Percentiles rank a stretch among this genome's conserved stretches.
phyloP scores from a whole-genome alignment of 805 yeast genomes.

The Kodamaea hsintzibuensis region DNA sequence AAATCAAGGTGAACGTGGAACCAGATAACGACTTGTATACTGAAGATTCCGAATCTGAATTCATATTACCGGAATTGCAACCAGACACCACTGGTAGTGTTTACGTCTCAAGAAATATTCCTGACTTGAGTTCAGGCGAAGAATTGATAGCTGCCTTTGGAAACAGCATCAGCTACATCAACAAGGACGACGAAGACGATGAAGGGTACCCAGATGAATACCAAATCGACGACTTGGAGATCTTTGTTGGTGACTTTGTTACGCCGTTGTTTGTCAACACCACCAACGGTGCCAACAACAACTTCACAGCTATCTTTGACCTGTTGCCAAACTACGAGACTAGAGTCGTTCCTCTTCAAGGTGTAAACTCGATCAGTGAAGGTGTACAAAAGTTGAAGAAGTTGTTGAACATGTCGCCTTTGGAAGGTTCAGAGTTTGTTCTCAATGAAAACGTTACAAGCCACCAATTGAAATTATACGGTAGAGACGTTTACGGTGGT shows the following conservation, averaged over 20 bases:
- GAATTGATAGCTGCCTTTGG: constrained; percentile 48
- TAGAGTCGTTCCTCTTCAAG: constrained; percentile 66
- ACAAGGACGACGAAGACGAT: constrained; percentile 77
- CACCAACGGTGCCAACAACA: constrained; percentile 46
- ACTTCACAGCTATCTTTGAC: constrained; percentile 73
- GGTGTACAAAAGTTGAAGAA: constrained; percentile 53
- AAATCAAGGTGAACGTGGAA: constrained; percentile 69
- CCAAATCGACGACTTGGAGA: constrained; percentile 76
- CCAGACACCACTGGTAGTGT: constrained; percentile 74
- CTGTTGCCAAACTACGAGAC: constrained; percentile 61
- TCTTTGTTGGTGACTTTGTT: constrained; percentile 80
- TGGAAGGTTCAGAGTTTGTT: constrained; percentile 72
- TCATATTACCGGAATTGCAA: constrained; percentile 65
- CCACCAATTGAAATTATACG: constrained; percentile 80
- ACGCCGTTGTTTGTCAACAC: constrained; percentile 56
- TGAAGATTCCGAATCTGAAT: constrained; percentile 50
- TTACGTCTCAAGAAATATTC: constrained; percentile 73
- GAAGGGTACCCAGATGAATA: constrained; percentile 94
- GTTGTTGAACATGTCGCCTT: constrained; percentile 54
- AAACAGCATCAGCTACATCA: constrained; percentile 69
- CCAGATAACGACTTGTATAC: constrained; percentile 57
- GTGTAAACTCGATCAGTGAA: constrained; percentile 33
- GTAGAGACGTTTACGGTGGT: constrained; percentile 67
- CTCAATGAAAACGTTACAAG: constrained; percentile 51
- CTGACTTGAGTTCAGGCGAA: constrained; percentile 28